phyloP scores from a whole-genome alignment of 768 basidiomycete species.

The Phallus indusiatus region DNA sequence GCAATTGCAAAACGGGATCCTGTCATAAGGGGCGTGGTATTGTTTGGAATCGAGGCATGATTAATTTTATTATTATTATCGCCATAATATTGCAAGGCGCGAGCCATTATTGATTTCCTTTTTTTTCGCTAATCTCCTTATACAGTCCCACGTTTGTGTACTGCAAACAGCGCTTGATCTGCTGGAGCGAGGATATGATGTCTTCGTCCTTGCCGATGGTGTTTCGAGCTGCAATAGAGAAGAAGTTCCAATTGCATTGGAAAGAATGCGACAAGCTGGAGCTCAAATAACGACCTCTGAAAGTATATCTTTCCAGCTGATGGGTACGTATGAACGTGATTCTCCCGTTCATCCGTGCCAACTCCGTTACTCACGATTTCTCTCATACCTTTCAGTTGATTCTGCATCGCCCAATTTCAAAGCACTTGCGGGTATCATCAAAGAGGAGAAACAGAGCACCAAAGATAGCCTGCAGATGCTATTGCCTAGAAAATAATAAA shows the following conservation, averaged over 20 bases:
- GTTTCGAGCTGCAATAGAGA: slow-evolving; percentile 74
- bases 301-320: slow-evolving; percentile 67
- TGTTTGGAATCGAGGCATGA: slow-evolving; percentile 83
- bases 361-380: slow-evolving; percentile 9
- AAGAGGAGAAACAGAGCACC: slow-evolving; percentile 66
- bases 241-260: slow-evolving; percentile 70
- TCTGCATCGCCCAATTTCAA: slow-evolving; percentile 59
- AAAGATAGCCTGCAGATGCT: slow-evolving; percentile 26
- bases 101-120: no score
- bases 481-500: slow-evolving; percentile 13
- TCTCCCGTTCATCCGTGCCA: not conserved
- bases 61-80: not conserved
- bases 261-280: slow-evolving; percentile 60
- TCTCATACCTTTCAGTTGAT: slow-evolving; percentile 34
- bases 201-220: slow-evolving; percentile 75
- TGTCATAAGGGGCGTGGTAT: slow-evolving; percentile 48
- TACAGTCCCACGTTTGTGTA: slow-evolving; percentile 80
- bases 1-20: slow-evolving; percentile 35
- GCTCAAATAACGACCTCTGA: slow-evolving; percentile 76
- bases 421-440: slow-evolving; percentile 59
- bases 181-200: slow-evolving; percentile 35
- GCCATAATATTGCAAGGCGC: not conserved
- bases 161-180: slow-evolving; percentile 76
- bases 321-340: slow-evolving; percentile 31
- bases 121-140: not conserved